These are phyloP conservation scores for Zoysia pacifica DNA, from an alignment of 176 grass and related monocot species.

Conservation along the genomic window DNA sequence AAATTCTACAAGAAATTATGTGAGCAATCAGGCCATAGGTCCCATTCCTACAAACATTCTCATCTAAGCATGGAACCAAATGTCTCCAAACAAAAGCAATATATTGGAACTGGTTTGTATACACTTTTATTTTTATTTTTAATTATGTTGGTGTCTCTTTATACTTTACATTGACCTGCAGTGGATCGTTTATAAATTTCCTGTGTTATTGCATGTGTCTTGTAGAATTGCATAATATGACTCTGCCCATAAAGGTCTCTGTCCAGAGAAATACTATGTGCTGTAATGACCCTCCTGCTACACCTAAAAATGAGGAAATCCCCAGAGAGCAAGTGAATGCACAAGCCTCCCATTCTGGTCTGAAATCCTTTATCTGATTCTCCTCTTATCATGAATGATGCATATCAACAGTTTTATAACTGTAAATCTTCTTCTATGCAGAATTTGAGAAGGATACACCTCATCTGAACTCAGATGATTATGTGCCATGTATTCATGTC, in stretches of 20 bases:
- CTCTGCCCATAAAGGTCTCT: slow-evolving; percentile 40
- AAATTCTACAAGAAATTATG: slow-evolving; percentile 71
- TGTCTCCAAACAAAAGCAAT: slow-evolving; percentile 41
- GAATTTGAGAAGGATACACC: slow-evolving; percentile 41
- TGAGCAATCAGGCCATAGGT: slow-evolving; percentile 49
- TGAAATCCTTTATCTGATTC: slow-evolving; percentile 33
- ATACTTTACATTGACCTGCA: slow-evolving; percentile 30
- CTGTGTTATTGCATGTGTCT: slow-evolving; percentile 39
- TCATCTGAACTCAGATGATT: slow-evolving; percentile 40
- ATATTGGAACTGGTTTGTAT: not conserved
- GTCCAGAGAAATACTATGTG: slow-evolving; percentile 28
- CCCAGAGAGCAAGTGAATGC: slow-evolving; percentile 39
- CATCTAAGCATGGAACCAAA: slow-evolving; percentile 32
- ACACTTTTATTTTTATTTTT: slow-evolving; percentile 4
- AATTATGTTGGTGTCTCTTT: slow-evolving; percentile 10
- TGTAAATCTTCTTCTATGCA: slow-evolving; percentile 26
- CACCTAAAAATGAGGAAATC: slow-evolving; percentile 44
- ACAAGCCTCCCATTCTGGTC: slow-evolving; percentile 54
- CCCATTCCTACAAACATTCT: slow-evolving; percentile 33
- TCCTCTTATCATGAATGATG: slow-evolving; percentile 2
- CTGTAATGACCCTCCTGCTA: slow-evolving; percentile 34
- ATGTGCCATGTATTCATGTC: slow-evolving; percentile 33
- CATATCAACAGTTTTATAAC: slow-evolving; percentile 39
- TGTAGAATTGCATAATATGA: slow-evolving; percentile 47
- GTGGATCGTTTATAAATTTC: slow-evolving; percentile 22